Base-by-base conservation (phyloP, 2,329 filamentous ascomycete species). In the Fusarium mexicanum region DNA sequence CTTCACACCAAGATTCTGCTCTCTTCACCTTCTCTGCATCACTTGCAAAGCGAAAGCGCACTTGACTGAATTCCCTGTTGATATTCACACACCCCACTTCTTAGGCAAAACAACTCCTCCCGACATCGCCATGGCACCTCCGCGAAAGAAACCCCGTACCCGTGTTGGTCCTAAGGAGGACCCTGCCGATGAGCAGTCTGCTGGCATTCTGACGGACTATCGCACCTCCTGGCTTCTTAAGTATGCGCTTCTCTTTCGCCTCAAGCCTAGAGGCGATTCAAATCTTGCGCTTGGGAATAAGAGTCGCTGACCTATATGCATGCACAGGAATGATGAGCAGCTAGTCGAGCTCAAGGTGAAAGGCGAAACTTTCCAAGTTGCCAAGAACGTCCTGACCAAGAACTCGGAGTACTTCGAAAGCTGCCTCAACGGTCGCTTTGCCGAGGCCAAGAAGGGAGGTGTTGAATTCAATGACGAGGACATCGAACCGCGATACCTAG, bases 371-470 rank as follows among this genome's bases (percentile, higher is more conserved):
- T 81, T 83, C 33, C 75, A 69, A 20, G 78, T 80, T 20, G 78
- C 81, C 62, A 79, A 75, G 58, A 75, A 69, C 18, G 77, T 83
- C 16, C 76, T 83, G 13, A 78, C 70, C 14, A 74, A 74, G 31
- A 76, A 80, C 54, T 83, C 81, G 2, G 80, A 81, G n/a, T 83
- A 83, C 53, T 83, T 83, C 47, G 72, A 77, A 18, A 62, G 75
- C 16, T 80, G 79, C 66, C 58, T 82, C 31, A 72, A 71, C 58
- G 69, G 79, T 18, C 70, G 74, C 12, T 83, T 79, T 53, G 47
- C 60, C 16, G 81, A 83, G 59, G 77, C 73, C 7, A 74, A 73
- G 40, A 76, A 78, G 37, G 75, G 80, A 18, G 46, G 66, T 4
- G 71, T 83, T 18, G 61, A 67, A 6, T 82, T 83, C 48, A 77